These are phyloP conservation scores for Monosporascus sp. DNA, from an alignment of 2,329 filamentous ascomycete species.

Conservation along the genomic window DNA sequence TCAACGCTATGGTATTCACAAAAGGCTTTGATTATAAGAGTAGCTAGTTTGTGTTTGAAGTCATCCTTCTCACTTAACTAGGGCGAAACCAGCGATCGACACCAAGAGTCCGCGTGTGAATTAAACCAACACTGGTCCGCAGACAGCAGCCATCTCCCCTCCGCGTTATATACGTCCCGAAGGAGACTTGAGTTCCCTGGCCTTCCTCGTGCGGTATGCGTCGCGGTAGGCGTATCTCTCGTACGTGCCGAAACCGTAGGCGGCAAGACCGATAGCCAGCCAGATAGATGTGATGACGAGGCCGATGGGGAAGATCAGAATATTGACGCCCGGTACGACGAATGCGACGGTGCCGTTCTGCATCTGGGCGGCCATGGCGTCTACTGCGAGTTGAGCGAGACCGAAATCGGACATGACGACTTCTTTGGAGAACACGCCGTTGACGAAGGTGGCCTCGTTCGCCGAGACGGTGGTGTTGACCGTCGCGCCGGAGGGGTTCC, in stretches of 20 bases:
- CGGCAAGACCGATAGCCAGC: slow-evolving; percentile 50
- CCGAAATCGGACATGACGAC: slow-evolving; percentile 47
- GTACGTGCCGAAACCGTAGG: slow-evolving; percentile 60
- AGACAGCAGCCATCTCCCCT: not conserved
- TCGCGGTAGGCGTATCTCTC: slow-evolving; percentile 63
- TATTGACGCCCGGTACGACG: slow-evolving; percentile 61
- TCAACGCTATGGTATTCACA: too few relatives aligned
- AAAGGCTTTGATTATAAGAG: too few relatives aligned
- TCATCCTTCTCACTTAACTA: too few relatives aligned
- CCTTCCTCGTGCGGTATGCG: slow-evolving; percentile 50
- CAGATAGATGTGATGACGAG: slow-evolving; percentile 62
- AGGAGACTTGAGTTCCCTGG: slow-evolving; percentile 32
- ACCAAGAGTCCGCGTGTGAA: too few relatives aligned
- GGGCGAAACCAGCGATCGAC: not conserved
- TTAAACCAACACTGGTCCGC: too few relatives aligned
- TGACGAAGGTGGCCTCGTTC: slow-evolving; percentile 66
- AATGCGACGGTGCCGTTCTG: slow-evolving; percentile 55
- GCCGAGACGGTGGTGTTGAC: slow-evolving; percentile 62
- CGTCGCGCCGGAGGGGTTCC: slow-evolving; percentile 41
- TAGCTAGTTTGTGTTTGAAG: too few relatives aligned
- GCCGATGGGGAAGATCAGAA: slow-evolving; percentile 66
- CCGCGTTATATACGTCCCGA: not conserved
- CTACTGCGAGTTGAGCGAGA: slow-evolving; percentile 44
- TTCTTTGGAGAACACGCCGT: slow-evolving; percentile 61
- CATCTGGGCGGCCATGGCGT: slow-evolving; percentile 39